phyloP scores from a whole-genome alignment of 78 protist genomes.

The Dictyostelium purpureum region DNA sequence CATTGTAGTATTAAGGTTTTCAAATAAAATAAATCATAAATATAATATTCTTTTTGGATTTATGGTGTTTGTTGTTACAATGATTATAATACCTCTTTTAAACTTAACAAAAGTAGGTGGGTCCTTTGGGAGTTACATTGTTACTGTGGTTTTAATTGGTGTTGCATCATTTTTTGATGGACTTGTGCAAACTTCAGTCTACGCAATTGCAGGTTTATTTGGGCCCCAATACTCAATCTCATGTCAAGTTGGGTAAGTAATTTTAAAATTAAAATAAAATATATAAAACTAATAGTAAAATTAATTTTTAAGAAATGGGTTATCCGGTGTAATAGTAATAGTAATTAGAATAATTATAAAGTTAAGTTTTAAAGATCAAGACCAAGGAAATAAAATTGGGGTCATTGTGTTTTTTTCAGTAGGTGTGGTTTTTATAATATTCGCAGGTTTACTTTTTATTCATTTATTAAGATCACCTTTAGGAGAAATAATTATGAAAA shows the following conservation, averaged over 20 bases:
- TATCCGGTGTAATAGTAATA: background rate
- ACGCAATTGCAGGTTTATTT: constrained; percentile 40
- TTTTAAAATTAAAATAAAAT: background rate
- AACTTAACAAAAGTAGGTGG: constrained; percentile 42
- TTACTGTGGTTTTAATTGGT: constrained; percentile 14
- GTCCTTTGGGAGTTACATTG: background rate
- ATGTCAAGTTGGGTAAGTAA: constrained; percentile 32
- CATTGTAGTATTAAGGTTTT: constrained; percentile 11
- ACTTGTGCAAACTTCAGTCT: constrained; percentile 46
- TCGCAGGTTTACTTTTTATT: background rate
- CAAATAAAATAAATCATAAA: constrained; percentile 5
- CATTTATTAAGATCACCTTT: constrained; percentile 28
- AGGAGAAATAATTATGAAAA: background rate
- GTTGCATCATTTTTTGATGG: constrained; percentile 36
- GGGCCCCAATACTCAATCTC: constrained; percentile 53
- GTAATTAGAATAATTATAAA: background rate
- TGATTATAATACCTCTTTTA: constrained; percentile 30
- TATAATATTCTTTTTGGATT: constrained; percentile 24
- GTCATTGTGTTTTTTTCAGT: background rate
- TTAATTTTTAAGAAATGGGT: background rate
- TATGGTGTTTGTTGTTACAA: background rate
- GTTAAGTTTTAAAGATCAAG: background rate
- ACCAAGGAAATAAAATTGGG: background rate
- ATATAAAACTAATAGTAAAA: background rate
- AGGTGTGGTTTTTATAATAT: background rate